Conservation (phyloP, 495 filamentous ascomycete species). For the Hyphodiscus hymeniophilus region DNA sequence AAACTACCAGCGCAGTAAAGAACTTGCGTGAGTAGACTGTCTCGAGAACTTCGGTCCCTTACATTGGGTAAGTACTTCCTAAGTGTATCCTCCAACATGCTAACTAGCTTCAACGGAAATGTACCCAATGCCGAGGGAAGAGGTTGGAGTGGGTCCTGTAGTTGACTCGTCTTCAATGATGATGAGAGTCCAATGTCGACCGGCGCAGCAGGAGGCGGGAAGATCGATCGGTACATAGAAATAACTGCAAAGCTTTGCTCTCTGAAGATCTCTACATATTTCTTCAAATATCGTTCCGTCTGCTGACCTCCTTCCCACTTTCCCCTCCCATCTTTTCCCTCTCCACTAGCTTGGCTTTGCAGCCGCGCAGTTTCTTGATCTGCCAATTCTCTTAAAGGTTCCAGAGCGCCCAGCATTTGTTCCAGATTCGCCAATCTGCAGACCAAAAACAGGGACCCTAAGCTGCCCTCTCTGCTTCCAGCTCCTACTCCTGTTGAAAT, state of each 20-base stretch:
- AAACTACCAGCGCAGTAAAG: slow-evolving; percentile 93
- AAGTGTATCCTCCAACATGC: slow-evolving; percentile 72
- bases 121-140: slow-evolving; percentile 72
- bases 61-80: slow-evolving; percentile 76
- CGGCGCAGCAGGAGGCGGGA: slow-evolving; percentile 40
- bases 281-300: slow-evolving; percentile 87
- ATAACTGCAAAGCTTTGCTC: slow-evolving; percentile 96
- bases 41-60: slow-evolving; percentile 64
- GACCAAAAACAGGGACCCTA: slow-evolving; percentile 81
- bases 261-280: slow-evolving; percentile 95
- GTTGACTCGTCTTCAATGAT: slow-evolving; percentile 12
- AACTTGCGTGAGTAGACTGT: slow-evolving; percentile 88
- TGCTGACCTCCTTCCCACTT: slow-evolving; percentile 76
- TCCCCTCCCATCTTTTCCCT: slow-evolving; percentile 12
- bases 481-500: slow-evolving; percentile 20
- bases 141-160: slow-evolving; percentile 52
- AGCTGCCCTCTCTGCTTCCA: slow-evolving; percentile 39
- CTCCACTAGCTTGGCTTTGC: slow-evolving; percentile 14
- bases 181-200: background rate
- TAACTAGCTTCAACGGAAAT: slow-evolving; percentile 79
- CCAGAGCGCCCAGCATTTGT: slow-evolving; percentile 72
- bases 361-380: slow-evolving; percentile 67
- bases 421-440: slow-evolving; percentile 76
- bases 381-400: slow-evolving; percentile 79
- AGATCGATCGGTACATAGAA: slow-evolving; percentile 86